These are phyloP conservation scores for Nissolia schottii DNA, from an alignment of 306 rosid species.

Conservation along the genomic window DNA sequence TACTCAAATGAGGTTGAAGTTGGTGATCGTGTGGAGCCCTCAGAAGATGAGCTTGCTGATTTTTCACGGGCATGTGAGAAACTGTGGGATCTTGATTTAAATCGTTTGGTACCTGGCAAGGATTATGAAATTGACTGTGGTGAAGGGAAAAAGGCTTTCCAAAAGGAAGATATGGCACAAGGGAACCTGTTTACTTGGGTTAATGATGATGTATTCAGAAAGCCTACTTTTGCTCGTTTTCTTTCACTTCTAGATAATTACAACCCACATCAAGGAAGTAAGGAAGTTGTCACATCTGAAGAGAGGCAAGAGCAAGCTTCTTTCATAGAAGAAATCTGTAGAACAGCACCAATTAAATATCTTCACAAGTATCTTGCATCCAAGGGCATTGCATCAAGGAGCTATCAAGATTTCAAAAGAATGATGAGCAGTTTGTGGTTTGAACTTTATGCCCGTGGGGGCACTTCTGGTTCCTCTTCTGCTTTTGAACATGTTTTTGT, in stretches of 20 bases:
- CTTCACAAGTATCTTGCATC: conserved; percentile 71
- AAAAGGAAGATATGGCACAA: conserved; percentile 69
- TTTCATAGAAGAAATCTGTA: conserved; percentile 89
- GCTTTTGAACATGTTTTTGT: conserved; percentile 97
- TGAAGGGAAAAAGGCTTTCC: conserved; percentile 77
- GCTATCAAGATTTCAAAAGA: conserved; percentile 68
- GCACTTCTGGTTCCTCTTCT: conserved; percentile 82
- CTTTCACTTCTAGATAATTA: conserved; percentile 89
- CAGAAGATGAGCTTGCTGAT: conserved; percentile 71
- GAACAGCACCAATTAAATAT: conserved; percentile 88
- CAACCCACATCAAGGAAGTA: conserved; percentile 72
- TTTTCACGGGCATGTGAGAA: conserved; percentile 68
- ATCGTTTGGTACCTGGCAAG: conserved; percentile 71
- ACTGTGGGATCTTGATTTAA: conserved; percentile 84
- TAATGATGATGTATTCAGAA: conserved; percentile 61
- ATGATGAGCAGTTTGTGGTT: conserved; percentile 67
- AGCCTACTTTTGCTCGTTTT: conserved; percentile 74
- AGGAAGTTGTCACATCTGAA: conserved; percentile 87
- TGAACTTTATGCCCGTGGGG: conserved; percentile 88
- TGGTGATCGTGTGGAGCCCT: conserved; percentile 50
- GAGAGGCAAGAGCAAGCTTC: conserved; percentile 94
- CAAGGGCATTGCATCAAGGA: conserved; percentile 54
- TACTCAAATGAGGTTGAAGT: conserved; percentile 65
- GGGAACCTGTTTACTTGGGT: conserved; percentile 75
- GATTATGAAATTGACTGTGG: conserved; percentile 95